Evolutionary conservation across 768 basidiomycete species (phyloP).

Genomic region (Rhodocollybia butyracea): DNA sequence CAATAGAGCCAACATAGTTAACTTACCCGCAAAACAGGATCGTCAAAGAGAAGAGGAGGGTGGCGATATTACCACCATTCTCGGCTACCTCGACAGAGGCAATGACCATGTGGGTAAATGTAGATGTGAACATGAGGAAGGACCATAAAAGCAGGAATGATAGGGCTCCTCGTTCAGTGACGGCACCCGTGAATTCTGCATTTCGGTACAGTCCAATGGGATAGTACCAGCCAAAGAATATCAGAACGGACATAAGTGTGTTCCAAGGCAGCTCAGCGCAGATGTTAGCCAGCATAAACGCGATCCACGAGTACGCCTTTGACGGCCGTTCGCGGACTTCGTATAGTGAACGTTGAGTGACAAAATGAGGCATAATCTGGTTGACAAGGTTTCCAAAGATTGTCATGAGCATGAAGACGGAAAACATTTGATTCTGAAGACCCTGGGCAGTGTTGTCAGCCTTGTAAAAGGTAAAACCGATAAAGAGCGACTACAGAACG

Average conservation of each 20-base stretch:
- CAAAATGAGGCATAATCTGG: slow-evolving; percentile 35
- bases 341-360: slow-evolving; percentile 29
- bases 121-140: slow-evolving; percentile 38
- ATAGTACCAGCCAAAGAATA: slow-evolving; percentile 34
- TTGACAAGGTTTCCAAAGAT: slow-evolving; percentile 28
- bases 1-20: slow-evolving; percentile 10
- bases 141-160: slow-evolving; percentile 32
- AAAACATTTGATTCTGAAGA: slow-evolving; percentile 26
- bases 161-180: slow-evolving; percentile 33
- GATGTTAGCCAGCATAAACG: slow-evolving; percentile 31
- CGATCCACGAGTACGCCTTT: slow-evolving; percentile 29
- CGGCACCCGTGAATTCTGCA: slow-evolving; percentile 28
- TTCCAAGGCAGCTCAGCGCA: slow-evolving; percentile 28
- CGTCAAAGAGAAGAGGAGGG: slow-evolving; percentile 35
- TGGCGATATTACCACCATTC: slow-evolving; percentile 36
- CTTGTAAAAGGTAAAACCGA: slow-evolving; percentile 29
- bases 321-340: slow-evolving; percentile 31
- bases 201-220: slow-evolving; percentile 38
- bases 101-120: slow-evolving; percentile 31
- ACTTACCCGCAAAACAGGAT: slow-evolving; percentile 39
- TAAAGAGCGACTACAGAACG: slow-evolving; percentile 16
- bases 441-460: slow-evolving; percentile 23
- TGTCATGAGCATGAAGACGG: slow-evolving; percentile 24
- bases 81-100: slow-evolving; percentile 33
- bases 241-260: slow-evolving; percentile 19